These are phyloP conservation scores for Dipodascus geniculatus DNA, from an alignment of 805 yeast species.

Conservation along the genomic window DNA sequence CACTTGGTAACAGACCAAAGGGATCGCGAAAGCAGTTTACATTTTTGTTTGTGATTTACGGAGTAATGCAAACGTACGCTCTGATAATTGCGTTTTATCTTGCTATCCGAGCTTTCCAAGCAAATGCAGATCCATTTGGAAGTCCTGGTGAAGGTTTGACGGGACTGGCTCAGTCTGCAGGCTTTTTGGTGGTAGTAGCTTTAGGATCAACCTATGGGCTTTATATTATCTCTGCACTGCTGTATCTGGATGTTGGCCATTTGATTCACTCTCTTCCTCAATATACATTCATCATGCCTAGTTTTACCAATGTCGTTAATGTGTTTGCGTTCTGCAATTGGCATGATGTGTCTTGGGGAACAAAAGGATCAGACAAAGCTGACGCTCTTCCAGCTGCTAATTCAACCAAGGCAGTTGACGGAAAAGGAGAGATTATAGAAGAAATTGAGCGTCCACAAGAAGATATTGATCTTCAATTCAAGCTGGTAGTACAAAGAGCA, in stretches of 20 bases:
- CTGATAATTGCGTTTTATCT: constrained; percentile 42
- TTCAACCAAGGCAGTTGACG: constrained; percentile 36
- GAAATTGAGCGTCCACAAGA: constrained; percentile 32
- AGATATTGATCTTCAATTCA: constrained; percentile 40
- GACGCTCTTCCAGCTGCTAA: constrained; percentile 37
- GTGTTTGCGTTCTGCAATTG: constrained; percentile 54
- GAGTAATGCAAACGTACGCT: constrained; percentile 44
- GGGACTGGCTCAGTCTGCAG: constrained; percentile 27
- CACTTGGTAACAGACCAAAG: constrained; percentile 49
- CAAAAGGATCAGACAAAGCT: constrained; percentile 43
- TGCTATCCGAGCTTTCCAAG: constrained; percentile 37
- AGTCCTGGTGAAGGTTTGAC: constrained; percentile 12
- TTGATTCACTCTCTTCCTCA: constrained; percentile 37
- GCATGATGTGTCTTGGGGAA: constrained; percentile 59
- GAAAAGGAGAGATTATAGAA: constrained; percentile 38
- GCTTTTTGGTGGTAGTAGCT: constrained; percentile 43
- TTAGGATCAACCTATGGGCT: constrained; percentile 45
- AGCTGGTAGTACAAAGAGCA: constrained; percentile 33
- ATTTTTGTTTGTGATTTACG: constrained; percentile 39
- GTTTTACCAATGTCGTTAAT: constrained; percentile 32
- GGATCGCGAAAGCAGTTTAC: constrained; percentile 43
- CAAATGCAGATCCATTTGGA: constrained; percentile 11
- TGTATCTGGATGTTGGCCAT: constrained; percentile 53
- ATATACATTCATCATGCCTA: constrained; percentile 19
- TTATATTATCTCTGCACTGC: constrained; percentile 40